Percentiles rank a stretch among this genome's conserved stretches.
Conservation (phyloP, 2,329 filamentous ascomycete genomes). For the Fusarium beomiforme region DNA sequence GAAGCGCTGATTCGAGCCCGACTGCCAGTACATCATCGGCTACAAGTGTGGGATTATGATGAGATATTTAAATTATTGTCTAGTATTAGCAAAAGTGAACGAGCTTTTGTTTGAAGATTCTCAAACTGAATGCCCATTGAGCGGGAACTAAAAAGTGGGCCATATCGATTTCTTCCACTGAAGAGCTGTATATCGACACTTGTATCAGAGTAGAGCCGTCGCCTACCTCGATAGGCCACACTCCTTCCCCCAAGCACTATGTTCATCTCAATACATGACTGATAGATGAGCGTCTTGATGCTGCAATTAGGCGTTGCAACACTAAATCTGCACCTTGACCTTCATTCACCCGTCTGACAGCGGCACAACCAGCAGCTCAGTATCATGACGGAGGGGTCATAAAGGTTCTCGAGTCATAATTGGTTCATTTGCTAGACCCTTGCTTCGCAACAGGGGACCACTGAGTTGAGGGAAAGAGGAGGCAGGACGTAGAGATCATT, state of each 20-base stretch:
- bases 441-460: constrained; percentile 19
- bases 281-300: not conserved
- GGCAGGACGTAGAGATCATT: constrained; percentile 18
- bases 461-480: not conserved
- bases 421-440: constrained; percentile 18
- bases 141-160: not conserved
- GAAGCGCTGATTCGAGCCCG: constrained; percentile 1
- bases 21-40: not conserved
- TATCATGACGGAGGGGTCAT: constrained; percentile 28
- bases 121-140: not conserved
- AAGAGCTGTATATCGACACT: too few species aligned
- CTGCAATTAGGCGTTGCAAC: not conserved
- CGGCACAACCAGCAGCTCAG: constrained; percentile 12
- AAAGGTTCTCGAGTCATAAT: constrained; percentile 7
- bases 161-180: not conserved
- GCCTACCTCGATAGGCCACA: not conserved
- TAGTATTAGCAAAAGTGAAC: not conserved
- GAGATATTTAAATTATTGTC: not conserved
- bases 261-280: not conserved
- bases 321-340: not conserved
- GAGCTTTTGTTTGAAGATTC: too few species aligned
- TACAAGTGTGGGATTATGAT: not conserved
- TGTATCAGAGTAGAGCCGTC: not conserved
- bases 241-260: not conserved
- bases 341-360: constrained; percentile 9